A percentile compares a stretch with the other conserved stretches of the same genome.
Evolutionary conservation across 768 basidiomycete species (phyloP).

Genomic region (Lactarius vividus): DNA sequence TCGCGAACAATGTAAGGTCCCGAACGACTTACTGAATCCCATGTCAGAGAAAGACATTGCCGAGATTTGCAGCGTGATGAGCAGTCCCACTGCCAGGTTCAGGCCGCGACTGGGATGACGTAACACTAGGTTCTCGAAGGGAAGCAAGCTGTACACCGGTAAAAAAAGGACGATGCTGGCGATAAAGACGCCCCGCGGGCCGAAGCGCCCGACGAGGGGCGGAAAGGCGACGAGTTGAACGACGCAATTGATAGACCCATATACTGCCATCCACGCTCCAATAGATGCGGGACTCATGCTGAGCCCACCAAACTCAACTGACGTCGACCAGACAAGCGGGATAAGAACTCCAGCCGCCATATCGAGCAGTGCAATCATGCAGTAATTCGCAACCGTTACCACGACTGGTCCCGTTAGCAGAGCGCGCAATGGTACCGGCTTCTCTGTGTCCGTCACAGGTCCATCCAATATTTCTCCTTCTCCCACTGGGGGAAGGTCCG

Average conservation of each 20-base stretch:
- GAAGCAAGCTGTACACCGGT: constrained; percentile 33
- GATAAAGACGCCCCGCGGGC: constrained; percentile 37
- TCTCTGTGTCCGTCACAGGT: background rate
- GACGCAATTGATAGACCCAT: constrained; percentile 39
- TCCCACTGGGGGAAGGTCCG: background rate
- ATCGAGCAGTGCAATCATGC: constrained; percentile 42
- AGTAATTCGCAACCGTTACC: constrained; percentile 45
- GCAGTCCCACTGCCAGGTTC: background rate
- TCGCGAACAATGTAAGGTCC: background rate
- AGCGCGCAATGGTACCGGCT: constrained; percentile 36
- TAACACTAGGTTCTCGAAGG: constrained; percentile 24
- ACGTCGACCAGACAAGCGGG: constrained; percentile 47
- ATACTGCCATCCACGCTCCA: constrained; percentile 37
- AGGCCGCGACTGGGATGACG: background rate
- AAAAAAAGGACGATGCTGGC: constrained; percentile 30
- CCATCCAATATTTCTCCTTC: background rate
- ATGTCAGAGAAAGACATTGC: constrained; percentile 10
- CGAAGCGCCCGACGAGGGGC: constrained; percentile 36
- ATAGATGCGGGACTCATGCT: constrained; percentile 39
- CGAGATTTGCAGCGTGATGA: constrained; percentile 15
- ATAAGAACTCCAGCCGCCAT: constrained; percentile 39
- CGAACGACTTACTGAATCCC: constrained; percentile 18
- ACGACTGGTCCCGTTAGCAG: constrained; percentile 38
- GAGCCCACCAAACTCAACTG: constrained; percentile 43
- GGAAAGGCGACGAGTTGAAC: constrained; percentile 43